Conservation (phyloP, 352 stramenopile species). For the Pythium plurisporium region DNA sequence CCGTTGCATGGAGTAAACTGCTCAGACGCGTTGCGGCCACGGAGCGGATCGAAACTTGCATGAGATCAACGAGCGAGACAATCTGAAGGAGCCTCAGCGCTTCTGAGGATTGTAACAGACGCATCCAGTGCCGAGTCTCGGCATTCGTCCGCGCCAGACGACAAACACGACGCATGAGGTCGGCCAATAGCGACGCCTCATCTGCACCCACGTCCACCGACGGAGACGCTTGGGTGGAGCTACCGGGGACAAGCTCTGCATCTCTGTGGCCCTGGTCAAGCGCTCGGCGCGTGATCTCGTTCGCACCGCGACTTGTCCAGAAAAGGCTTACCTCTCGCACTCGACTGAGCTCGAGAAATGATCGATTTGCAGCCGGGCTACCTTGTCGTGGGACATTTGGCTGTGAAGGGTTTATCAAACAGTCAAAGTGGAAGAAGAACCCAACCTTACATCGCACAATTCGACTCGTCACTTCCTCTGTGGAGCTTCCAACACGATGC, state of each 20-base stretch:
- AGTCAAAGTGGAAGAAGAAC: constrained; percentile 51
- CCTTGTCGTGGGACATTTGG: not conserved
- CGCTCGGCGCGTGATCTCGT: constrained; percentile 20
- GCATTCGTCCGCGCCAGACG: constrained; percentile 18
- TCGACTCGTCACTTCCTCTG: not conserved
- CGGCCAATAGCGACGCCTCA: not conserved
- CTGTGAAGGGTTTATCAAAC: not conserved
- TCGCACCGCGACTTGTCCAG: constrained; percentile 19
- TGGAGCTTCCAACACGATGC: not conserved
- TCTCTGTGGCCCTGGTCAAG: constrained; percentile 1
- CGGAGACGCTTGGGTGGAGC: not conserved
- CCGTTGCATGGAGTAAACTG: not conserved
- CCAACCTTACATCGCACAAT: constrained; percentile 7
- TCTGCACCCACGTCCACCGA: not conserved
- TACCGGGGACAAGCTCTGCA: not conserved
- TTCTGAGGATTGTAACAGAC: not conserved
- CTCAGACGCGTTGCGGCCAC: not conserved
- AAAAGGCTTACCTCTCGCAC: constrained; percentile 28
- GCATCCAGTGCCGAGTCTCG: constrained; percentile 24
- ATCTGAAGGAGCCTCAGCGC: constrained; percentile 1
- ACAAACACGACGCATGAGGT: constrained; percentile 5
- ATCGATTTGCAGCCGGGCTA: constrained; percentile 7
- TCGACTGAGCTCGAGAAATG: constrained; percentile 27
- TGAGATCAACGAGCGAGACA: not conserved
- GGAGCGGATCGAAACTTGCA: not conserved